Conservation (phyloP, 2,329 filamentous ascomycete species). For the Cercospora zeina region DNA sequence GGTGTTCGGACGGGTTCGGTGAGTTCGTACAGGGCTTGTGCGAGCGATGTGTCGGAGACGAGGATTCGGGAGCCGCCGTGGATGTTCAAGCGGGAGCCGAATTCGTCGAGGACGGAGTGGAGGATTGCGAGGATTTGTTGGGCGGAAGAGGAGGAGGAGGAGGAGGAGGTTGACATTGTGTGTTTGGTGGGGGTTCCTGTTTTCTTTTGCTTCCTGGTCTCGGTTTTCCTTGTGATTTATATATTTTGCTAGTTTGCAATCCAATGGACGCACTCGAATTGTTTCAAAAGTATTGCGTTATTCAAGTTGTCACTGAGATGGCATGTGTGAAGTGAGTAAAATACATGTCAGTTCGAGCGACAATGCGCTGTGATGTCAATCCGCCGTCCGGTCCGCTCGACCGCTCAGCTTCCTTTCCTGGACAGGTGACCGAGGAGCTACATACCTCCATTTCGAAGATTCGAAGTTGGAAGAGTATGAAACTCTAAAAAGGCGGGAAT, state of each 20-base stretch:
- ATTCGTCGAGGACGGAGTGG: conserved; percentile 27
- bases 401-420: conserved; percentile 13
- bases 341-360: background rate
- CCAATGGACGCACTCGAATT: background rate
- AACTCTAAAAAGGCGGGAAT: too few species aligned
- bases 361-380: conserved; percentile 15
- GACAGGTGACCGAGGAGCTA: background rate
- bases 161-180: conserved; percentile 11
- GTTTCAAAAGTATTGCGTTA: too few species aligned
- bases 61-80: conserved; percentile 31
- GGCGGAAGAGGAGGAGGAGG: background rate
- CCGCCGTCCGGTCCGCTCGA: conserved; percentile 11
- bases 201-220: background rate
- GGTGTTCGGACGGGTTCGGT: conserved; percentile 30
- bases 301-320: too few species aligned
- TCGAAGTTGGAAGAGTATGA: too few species aligned
- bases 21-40: conserved; percentile 26
- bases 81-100: conserved; percentile 26
- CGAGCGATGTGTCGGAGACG: conserved; percentile 29
- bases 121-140: conserved; percentile 25
- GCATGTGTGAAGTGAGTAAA: background rate
- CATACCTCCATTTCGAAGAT: background rate
- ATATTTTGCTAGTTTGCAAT: too few species aligned
- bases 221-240: too few species aligned
- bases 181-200: too few species aligned